Evolutionary conservation across 306 rosid species (phyloP).

Genomic region (barrel medic (Medicago truncatula)): MtrunA17r5.0-ANR NC_053046.1:21029001-21029500

Average conservation of each 20-base stretch:
- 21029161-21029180: slow-evolving; percentile 80
- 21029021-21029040: slow-evolving; percentile 88
- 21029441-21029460: too few species aligned
- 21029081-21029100: slow-evolving; percentile 65
- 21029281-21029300: too few species aligned
- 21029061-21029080: slow-evolving; percentile 77
- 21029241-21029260: slow-evolving; percentile 65
- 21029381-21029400: too few species aligned
- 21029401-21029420: too few species aligned
- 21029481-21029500: too few species aligned
- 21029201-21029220: slow-evolving; percentile 88
- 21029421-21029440: too few species aligned
- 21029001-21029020: slow-evolving; percentile 61
- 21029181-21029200: slow-evolving; percentile 72
- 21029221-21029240: slow-evolving; percentile 74
- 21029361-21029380: too few species aligned
- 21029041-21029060: slow-evolving; percentile 93
- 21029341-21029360: too few species aligned
- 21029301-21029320: too few species aligned
- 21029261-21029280: too few species aligned
- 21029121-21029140: slow-evolving; percentile 90
- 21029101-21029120: slow-evolving; percentile 76
- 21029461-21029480: too few species aligned
- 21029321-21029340: too few species aligned
- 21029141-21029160: slow-evolving; percentile 95